Evolutionary conservation across 2,329 filamentous ascomycete genomes (phyloP), one percentile per base, ranked within the genome.

Genomic region (Calonectria pseudoturangicola): DNA sequence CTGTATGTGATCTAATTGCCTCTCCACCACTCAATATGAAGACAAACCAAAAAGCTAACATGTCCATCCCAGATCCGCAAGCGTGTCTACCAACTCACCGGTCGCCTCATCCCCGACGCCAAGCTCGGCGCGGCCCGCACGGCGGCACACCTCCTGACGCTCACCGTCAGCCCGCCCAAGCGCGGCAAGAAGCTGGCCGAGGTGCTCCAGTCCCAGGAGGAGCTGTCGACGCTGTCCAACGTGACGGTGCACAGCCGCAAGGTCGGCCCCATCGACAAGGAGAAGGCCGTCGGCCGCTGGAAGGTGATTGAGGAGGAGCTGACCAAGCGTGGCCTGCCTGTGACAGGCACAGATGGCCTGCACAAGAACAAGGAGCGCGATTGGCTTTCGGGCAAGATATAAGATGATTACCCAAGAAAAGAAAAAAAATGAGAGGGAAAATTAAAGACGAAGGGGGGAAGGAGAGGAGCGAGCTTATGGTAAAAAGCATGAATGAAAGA

Each of bases 41-140:
- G 27, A 15, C 12, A 7, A 39, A 27, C 21, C 13, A 12, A 39
- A 39, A 39, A 39, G 62, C 76, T 80, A 71, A 81, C 71, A 75
- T 63, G 27, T 33, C 15, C 2, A 30, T 51, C 5, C 6, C 77
- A 98, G 96, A 89, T 97, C 76, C 86, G 92, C 79, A 98, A 98
- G 86, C 93, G 95, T 72, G 86, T 95, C 73, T 91, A 93, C 82
- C 94, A 97, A 82, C 88, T 98, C 73, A 96, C 93, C n/a, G 94
- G 95, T 73, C 90, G 92, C 73, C 90, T 91, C 72, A 87, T 98
- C 76, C 88, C 93, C 18, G 96, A 98, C 84, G 87, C 90, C 58
- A 89, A 90, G 76, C 89, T 97, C 73, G 85, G 86, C 63, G 85
- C 87, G 54, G 87, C 91, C 73, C 84, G 83, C 65, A 92, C 88